Percentiles rank a stretch among this genome's conserved stretches.
phyloP scores from a whole-genome alignment of 2,329 filamentous ascomycete genomes.

The Neonectria magnoliae region DNA sequence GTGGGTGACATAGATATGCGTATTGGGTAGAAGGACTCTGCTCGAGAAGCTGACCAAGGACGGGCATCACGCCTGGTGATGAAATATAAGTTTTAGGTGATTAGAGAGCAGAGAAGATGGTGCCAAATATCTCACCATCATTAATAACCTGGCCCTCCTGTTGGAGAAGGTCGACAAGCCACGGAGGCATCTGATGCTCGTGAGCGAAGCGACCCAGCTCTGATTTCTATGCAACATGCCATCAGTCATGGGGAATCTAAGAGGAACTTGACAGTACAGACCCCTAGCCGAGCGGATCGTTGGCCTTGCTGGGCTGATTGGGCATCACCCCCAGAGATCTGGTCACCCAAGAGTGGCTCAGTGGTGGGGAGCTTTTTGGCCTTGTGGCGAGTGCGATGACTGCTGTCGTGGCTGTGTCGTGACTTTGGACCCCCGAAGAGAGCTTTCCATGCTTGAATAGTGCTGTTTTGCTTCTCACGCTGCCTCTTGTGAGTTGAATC shows the following conservation, averaged over 20 bases:
- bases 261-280: constrained; percentile 4
- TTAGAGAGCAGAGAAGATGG: too few species aligned
- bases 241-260: constrained; percentile 5
- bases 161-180: constrained; percentile 71
- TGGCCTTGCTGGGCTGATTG: constrained; percentile 17
- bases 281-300: constrained; percentile 34
- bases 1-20: constrained; percentile 82
- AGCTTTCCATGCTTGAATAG: constrained; percentile 39
- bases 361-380: constrained; percentile 27
- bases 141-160: constrained; percentile 65
- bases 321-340: constrained; percentile 11
- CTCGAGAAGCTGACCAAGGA: constrained; percentile 70
- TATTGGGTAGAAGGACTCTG: constrained; percentile 70
- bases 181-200: constrained; percentile 78
- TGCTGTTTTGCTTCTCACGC: constrained; percentile 26
- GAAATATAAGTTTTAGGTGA: constrained; percentile 22
- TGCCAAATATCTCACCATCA: constrained; percentile 53
- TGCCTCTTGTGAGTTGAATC: constrained; percentile 20
- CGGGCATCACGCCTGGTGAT: constrained; percentile 65
- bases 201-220: constrained; percentile 78
- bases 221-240: constrained; percentile 53
- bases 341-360: constrained; percentile 4
- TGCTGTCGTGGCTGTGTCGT: constrained; percentile 23
- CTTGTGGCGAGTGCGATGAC: constrained; percentile 37
- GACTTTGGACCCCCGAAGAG: constrained; percentile 30